These are phyloP conservation scores for Apostasia shenzhenica DNA, from an alignment of 106 monocot species.

Conservation along the genomic window DNA sequence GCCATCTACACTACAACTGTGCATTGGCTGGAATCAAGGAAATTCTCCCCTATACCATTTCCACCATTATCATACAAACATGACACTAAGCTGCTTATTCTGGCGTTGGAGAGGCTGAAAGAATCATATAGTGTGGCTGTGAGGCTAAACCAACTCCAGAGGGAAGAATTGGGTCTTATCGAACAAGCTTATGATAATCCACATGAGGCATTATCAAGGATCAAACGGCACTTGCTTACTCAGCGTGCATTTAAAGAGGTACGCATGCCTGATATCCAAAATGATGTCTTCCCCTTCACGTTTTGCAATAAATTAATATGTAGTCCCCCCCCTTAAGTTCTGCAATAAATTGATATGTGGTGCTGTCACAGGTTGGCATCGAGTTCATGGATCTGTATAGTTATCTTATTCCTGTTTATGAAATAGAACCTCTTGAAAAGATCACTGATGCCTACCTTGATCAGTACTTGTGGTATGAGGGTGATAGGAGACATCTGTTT, in stretches of 20 bases:
- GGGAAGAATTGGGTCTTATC: slow-evolving; percentile 96
- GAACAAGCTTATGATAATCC: slow-evolving; percentile 99
- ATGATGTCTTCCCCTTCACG: neutral
- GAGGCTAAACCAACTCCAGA: slow-evolving; percentile 89
- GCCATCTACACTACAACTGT: slow-evolving; percentile 99
- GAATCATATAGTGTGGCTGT: slow-evolving; percentile 99
- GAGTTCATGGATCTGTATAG: slow-evolving; percentile 99
- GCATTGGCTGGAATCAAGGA: slow-evolving; percentile 98
- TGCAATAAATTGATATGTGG: neutral
- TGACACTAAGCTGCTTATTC: slow-evolving; percentile 97
- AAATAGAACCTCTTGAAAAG: slow-evolving; percentile 99
- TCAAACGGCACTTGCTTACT: slow-evolving; percentile 94
- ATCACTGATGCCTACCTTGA: slow-evolving; percentile 99
- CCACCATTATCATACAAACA: slow-evolving; percentile 98
- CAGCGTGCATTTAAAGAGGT: slow-evolving; percentile 99
- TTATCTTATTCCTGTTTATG: slow-evolving; percentile 97
- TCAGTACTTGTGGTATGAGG: slow-evolving; percentile 99
- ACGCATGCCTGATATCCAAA: slow-evolving; percentile 4
- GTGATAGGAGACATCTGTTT: slow-evolving; percentile 95
- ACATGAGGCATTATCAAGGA: slow-evolving; percentile 95
- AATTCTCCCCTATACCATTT: slow-evolving; percentile 98
- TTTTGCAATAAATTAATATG: too few relatives aligned
- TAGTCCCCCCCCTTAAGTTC: too few relatives aligned
- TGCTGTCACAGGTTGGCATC: slow-evolving; percentile 79
- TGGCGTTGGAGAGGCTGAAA: slow-evolving; percentile 92